These are phyloP conservation scores for button mushroom (Agaricus bisporus) DNA, from an alignment of 768 basidiomycete species.

Conservation along the genomic window DNA sequence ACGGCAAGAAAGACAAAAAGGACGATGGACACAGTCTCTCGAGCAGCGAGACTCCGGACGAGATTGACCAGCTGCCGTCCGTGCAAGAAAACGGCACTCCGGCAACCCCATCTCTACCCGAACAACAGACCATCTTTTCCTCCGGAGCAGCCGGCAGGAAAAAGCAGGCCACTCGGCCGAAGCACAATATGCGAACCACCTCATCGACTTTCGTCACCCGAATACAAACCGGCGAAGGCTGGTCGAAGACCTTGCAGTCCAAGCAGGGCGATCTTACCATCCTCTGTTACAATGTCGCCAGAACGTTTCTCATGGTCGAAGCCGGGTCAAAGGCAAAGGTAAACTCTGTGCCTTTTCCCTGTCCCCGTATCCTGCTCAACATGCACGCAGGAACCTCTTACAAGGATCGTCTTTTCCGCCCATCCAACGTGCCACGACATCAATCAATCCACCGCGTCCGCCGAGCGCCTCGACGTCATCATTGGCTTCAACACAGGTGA, in stretches of 20 bases:
- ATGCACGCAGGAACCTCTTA: constrained; percentile 67
- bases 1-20: constrained; percentile 50
- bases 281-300: constrained; percentile 82
- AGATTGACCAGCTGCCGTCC: constrained; percentile 34
- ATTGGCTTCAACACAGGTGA: constrained; percentile 96
- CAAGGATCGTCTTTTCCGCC: constrained; percentile 78
- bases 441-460: constrained; percentile 68
- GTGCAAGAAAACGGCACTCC: constrained; percentile 34
- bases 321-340: constrained; percentile 83
- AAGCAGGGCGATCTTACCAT: constrained; percentile 85
- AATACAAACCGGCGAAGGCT: constrained; percentile 74
- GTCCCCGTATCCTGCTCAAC: neutral
- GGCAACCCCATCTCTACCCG: constrained; percentile 29
- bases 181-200: constrained; percentile 85
- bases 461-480: constrained; percentile 79
- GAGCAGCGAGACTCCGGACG: constrained; percentile 77
- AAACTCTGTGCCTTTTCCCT: constrained; percentile 13
- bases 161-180: constrained; percentile 63
- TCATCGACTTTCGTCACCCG: constrained; percentile 91
- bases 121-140: constrained; percentile 59
- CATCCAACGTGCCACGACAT: constrained; percentile 91
- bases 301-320: constrained; percentile 84
- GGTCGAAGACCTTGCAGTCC: constrained; percentile 61
- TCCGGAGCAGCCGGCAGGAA: constrained; percentile 49
- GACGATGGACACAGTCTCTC: constrained; percentile 72